These are phyloP conservation scores for Flagelloscypha sp. DNA, from an alignment of 768 basidiomycete genomes.

Conservation along the genomic window DNA sequence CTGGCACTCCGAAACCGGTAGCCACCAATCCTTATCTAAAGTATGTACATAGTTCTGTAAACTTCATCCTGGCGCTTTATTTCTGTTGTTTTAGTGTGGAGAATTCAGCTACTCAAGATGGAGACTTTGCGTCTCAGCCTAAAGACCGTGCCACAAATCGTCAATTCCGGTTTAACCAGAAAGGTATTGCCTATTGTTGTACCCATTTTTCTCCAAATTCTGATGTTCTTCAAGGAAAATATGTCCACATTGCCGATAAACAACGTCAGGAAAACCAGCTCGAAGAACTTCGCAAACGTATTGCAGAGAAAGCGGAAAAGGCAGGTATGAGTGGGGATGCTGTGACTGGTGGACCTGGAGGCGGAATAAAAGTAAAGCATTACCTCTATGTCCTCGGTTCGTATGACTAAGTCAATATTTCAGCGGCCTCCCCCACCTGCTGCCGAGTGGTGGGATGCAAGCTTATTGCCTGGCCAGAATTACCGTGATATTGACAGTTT, in stretches of 20 bases:
- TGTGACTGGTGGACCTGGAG: too few relatives aligned
- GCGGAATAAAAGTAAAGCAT: too few relatives aligned
- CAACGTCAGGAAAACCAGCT: constrained; percentile 69
- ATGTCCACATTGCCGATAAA: constrained; percentile 64
- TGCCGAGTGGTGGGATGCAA: constrained; percentile 96
- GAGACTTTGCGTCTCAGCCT: constrained; percentile 65
- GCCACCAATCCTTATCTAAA: constrained; percentile 76
- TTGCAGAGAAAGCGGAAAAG: constrained; percentile 87
- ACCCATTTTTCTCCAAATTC: too few relatives aligned
- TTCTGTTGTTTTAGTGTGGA: too few relatives aligned
- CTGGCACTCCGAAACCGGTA: constrained; percentile 31
- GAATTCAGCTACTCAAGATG: constrained; percentile 42
- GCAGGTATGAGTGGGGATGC: constrained; percentile 92
- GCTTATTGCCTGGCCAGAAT: constrained; percentile 68
- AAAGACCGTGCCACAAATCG: constrained; percentile 58
- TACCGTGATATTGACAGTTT: constrained; percentile 66
- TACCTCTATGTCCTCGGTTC: too few relatives aligned
- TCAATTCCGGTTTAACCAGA: constrained; percentile 79
- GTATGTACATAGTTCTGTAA: too few relatives aligned
- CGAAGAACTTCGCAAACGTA: constrained; percentile 86
- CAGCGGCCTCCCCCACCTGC: constrained; percentile 82
- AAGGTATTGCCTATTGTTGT: too few relatives aligned
- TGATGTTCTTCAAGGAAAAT: too few relatives aligned
- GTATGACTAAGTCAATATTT: constrained; percentile 1
- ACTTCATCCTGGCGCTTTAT: too few relatives aligned